These are phyloP conservation scores for Fusarium oxysporum DNA, from an alignment of 2,329 filamentous ascomycete genomes.

Conservation along the genomic window DNA sequence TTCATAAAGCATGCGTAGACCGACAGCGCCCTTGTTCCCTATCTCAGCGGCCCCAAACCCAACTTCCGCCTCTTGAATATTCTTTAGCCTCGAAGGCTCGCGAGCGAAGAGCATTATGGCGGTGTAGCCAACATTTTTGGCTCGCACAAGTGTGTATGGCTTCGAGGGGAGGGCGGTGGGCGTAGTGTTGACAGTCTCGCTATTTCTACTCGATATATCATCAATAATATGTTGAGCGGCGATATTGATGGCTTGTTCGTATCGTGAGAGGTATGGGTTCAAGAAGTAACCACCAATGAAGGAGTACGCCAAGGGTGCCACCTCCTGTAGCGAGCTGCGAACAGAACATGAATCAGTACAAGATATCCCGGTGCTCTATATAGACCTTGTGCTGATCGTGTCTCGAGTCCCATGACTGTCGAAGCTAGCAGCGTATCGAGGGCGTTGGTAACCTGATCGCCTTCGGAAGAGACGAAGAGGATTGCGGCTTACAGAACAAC, in stretches of 20 bases:
- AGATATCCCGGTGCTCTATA: slow-evolving; percentile 14
- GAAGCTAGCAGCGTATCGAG: slow-evolving; percentile 10
- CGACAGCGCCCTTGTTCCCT: slow-evolving; percentile 96
- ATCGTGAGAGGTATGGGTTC: slow-evolving; percentile 77
- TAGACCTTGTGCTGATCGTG: not conserved
- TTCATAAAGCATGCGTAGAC: slow-evolving; percentile 74
- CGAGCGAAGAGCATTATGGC: slow-evolving; percentile 87
- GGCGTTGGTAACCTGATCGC: slow-evolving; percentile 7
- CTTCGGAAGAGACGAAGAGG: slow-evolving; percentile 21
- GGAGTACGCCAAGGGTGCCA: slow-evolving; percentile 84
- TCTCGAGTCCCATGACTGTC: slow-evolving; percentile 19
- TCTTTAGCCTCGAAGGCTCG: slow-evolving; percentile 68
- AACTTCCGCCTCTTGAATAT: slow-evolving; percentile 81
- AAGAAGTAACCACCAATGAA: slow-evolving; percentile 89
- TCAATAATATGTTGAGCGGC: slow-evolving; percentile 56
- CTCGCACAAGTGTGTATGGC: slow-evolving; percentile 76
- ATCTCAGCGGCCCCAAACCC: slow-evolving; percentile 88
- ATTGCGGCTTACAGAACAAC: slow-evolving; percentile 65
- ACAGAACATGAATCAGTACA: slow-evolving; percentile 40
- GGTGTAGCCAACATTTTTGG: slow-evolving; percentile 88
- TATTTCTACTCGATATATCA: slow-evolving; percentile 11
- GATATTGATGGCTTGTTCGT: slow-evolving; percentile 77
- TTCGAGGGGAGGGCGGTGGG: slow-evolving; percentile 42
- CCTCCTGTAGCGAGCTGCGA: slow-evolving; percentile 83
- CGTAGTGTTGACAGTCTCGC: slow-evolving; percentile 9